Evolutionary conservation across 2,329 filamentous ascomycete genomes (phyloP).

Genomic region (Colletotrichum zoysiae): DNA sequence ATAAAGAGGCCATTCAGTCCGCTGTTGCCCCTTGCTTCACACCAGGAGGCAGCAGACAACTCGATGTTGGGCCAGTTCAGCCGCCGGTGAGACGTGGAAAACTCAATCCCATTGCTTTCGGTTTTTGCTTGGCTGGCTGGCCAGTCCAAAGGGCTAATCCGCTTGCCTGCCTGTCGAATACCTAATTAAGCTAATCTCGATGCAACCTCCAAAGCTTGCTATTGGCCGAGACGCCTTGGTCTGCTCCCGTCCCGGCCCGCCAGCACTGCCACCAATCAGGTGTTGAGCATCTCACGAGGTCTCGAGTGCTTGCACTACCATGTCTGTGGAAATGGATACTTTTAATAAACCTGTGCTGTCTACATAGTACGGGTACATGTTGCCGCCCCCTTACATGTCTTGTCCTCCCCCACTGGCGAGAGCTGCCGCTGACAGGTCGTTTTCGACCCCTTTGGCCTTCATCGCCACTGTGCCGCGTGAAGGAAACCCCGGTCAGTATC

Average conservation of each 20-base stretch:
- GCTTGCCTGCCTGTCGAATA: background rate
- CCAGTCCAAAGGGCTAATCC: slow-evolving; percentile 20
- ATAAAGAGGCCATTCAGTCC: slow-evolving; percentile 11
- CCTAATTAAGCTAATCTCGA: slow-evolving; percentile 37
- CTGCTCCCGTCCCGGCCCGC: slow-evolving; percentile 2
- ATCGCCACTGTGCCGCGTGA: slow-evolving; percentile 2
- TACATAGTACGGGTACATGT: background rate
- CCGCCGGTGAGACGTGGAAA: slow-evolving; percentile 2
- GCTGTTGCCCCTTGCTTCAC: background rate
- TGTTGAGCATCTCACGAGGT: background rate
- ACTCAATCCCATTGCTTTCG: slow-evolving; percentile 23
- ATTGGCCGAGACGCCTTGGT: slow-evolving; percentile 34
- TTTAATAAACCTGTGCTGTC: slow-evolving; percentile 26
- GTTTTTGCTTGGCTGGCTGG: slow-evolving; percentile 15
- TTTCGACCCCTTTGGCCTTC: slow-evolving; percentile 16
- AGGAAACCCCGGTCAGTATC: background rate
- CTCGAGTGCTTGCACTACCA: slow-evolving; percentile 20
- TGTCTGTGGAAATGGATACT: background rate
- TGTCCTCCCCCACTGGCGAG: background rate
- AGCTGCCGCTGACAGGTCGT: slow-evolving; percentile 1
- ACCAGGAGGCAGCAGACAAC: background rate
- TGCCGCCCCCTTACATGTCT: background rate
- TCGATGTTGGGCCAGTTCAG: background rate
- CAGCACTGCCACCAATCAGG: slow-evolving; percentile 25
- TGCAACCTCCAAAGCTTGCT: slow-evolving; percentile 38